Conservation (phyloP, 345 rosid genomes). For the Nasturtium officinale region DNA sequence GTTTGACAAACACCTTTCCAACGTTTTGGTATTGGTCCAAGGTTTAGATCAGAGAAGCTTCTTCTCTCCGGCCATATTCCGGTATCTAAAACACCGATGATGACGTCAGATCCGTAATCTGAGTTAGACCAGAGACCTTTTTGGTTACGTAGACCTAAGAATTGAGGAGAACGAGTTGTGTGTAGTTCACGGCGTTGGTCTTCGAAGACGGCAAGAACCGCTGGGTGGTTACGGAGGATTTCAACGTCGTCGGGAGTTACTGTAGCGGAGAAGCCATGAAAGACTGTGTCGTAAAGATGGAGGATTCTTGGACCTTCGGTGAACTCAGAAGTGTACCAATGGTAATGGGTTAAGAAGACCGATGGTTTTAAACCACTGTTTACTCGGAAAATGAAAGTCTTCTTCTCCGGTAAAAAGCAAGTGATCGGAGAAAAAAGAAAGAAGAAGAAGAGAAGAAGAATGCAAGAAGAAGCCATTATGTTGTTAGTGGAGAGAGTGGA, state of each 20-base stretch:
- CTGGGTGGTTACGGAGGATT: constrained; percentile 56
- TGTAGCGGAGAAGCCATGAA: constrained; percentile 83
- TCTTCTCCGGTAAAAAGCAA: constrained; percentile 39
- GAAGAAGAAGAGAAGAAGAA: constrained; percentile 30
- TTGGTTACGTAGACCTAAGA: constrained; percentile 75
- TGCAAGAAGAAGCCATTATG: constrained; percentile 42
- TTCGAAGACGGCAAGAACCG: constrained; percentile 63
- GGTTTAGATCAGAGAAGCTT: constrained; percentile 70
- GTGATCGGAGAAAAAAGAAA: not conserved
- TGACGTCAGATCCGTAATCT: constrained; percentile 78
- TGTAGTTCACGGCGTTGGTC: constrained; percentile 70
- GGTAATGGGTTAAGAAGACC: constrained; percentile 67
- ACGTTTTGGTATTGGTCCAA: constrained; percentile 64
- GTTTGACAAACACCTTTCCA: constrained; percentile 75
- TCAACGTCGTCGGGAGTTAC: constrained; percentile 49
- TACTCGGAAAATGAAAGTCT: constrained; percentile 63
- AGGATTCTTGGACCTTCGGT: constrained; percentile 61
- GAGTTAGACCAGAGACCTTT: constrained; percentile 79
- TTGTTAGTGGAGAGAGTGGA: constrained; percentile 25
- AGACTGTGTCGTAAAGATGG: constrained; percentile 80
- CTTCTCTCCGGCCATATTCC: constrained; percentile 79
- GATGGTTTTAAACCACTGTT: constrained; percentile 65
- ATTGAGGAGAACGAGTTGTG: constrained; percentile 85
- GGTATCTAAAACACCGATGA: constrained; percentile 72
- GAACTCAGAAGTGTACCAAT: constrained; percentile 78